Conservation (phyloP, 768 basidiomycete genomes). For the Serendipita sp. region DNA sequence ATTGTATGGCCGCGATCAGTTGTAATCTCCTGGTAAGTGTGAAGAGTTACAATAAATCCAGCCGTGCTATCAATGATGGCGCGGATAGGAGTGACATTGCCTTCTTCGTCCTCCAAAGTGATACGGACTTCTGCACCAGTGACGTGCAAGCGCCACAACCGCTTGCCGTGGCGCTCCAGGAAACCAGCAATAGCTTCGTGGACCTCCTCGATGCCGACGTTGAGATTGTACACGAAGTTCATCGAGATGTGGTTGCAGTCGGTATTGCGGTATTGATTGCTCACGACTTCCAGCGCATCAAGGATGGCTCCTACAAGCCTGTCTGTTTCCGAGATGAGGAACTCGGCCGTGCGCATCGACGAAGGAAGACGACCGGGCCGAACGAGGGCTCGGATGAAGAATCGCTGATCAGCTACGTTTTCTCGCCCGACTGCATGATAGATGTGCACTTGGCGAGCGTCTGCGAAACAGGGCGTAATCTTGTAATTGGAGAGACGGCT, state of each 20-base stretch:
- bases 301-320: slow-evolving; percentile 86
- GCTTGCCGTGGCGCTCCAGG: slow-evolving; percentile 96
- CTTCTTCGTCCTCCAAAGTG: slow-evolving; percentile 83
- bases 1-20: slow-evolving; percentile 93
- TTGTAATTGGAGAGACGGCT: slow-evolving; percentile 94
- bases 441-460: slow-evolving; percentile 95
- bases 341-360: slow-evolving; percentile 88
- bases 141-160: slow-evolving; percentile 94
- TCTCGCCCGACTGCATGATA: slow-evolving; percentile 91
- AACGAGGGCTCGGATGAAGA: slow-evolving; percentile 93
- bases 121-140: slow-evolving; percentile 96
- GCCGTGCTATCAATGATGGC: slow-evolving; percentile 98
- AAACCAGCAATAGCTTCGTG: slow-evolving; percentile 96
- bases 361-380: slow-evolving; percentile 89
- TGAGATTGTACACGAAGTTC: slow-evolving; percentile 96
- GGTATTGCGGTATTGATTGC: slow-evolving; percentile 73
- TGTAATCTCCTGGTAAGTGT: slow-evolving; percentile 93
- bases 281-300: slow-evolving; percentile 89
- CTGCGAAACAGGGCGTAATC: slow-evolving; percentile 87
- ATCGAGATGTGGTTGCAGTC: slow-evolving; percentile 98
- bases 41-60: slow-evolving; percentile 96
- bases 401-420: slow-evolving; percentile 93
- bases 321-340: slow-evolving; percentile 96
- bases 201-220: slow-evolving; percentile 91
- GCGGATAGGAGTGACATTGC: slow-evolving; percentile 89